Conservation (phyloP, 2,329 filamentous ascomycete genomes). For the Fusarium brevicatenulatum region DNA sequence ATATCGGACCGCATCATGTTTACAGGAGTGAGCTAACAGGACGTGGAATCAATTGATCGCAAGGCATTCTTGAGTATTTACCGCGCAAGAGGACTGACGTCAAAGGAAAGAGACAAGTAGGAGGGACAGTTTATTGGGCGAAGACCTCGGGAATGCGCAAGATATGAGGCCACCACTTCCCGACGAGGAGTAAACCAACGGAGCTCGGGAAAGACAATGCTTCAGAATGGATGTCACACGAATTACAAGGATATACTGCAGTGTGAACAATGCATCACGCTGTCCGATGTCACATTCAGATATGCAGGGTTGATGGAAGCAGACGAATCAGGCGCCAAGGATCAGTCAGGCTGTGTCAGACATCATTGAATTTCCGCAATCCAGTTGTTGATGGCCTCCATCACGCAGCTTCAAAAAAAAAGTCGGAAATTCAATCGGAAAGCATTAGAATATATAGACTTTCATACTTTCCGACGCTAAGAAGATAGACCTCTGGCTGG, state of each 20-base stretch:
- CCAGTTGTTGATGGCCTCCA: background rate
- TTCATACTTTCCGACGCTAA: background rate
- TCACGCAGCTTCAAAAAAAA: no score
- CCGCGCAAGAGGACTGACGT: background rate
- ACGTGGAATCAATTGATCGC: background rate
- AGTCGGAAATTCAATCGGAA: background rate
- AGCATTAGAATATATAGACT: fast-evolving
- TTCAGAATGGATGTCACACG: background rate
- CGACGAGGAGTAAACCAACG: no score
- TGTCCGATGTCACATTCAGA: background rate
- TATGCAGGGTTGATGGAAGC: background rate
- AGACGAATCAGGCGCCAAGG: background rate
- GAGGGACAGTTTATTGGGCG: fast-evolving
- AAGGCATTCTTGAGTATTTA: background rate
- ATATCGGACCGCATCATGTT: background rate
- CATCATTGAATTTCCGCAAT: background rate
- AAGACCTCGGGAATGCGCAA: fast-evolving
- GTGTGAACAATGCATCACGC: fast-evolving
- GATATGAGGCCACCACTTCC: background rate
- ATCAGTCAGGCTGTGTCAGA: background rate
- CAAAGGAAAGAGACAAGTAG: background rate
- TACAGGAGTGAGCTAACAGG: background rate
- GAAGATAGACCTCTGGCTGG: background rate
- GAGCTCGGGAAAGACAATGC: background rate
- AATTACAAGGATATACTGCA: background rate